A percentile compares a stretch with the other conserved stretches of the same genome.
Evolutionary conservation across 768 basidiomycete genomes (phyloP).

Genomic region (Mycena alexandri): DNA sequence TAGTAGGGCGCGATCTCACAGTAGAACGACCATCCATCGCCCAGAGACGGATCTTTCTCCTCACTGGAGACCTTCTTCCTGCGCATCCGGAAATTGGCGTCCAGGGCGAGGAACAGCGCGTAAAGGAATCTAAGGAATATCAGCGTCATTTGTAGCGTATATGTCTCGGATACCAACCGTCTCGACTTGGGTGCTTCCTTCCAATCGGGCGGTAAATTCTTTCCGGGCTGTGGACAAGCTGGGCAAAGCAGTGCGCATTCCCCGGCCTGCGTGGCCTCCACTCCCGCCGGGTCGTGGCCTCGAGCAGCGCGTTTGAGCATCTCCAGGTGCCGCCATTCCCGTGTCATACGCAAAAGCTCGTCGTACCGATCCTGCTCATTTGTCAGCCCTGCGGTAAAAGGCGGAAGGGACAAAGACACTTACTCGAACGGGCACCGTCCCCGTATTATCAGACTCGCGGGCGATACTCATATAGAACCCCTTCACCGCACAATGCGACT

Average conservation of each 20-base stretch:
- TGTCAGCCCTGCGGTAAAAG: neutral
- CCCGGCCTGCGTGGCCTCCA: no score
- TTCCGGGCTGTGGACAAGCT: conserved; percentile 43
- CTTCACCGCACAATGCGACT: neutral
- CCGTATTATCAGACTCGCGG: conserved; percentile 10
- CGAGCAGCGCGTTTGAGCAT: no score
- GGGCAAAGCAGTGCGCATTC: no score
- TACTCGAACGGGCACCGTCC: conserved; percentile 1
- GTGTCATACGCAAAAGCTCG: conserved; percentile 32
- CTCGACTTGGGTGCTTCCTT: conserved; percentile 12
- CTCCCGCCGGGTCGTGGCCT: no score
- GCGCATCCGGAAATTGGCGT: no score
- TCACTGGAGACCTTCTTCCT: no score
- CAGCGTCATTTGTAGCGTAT: no score
- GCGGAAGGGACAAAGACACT: neutral
- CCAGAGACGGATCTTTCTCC: no score
- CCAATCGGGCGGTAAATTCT: conserved; percentile 41
- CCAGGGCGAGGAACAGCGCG: no score
- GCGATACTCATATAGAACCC: conserved; percentile 9
- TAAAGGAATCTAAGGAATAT: conserved; percentile 26
- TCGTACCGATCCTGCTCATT: conserved; percentile 31
- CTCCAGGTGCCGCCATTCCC: conserved; percentile 41
- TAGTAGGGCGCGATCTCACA: conserved; percentile 18
- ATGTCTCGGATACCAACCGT: no score
- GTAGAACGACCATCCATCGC: conserved; percentile 35